Percentiles rank a stretch among this genome's conserved stretches.
These are phyloP conservation scores for Wickerhamomyces kurtzmanii DNA, from an alignment of 805 yeast genomes.

Conservation along the genomic window DNA sequence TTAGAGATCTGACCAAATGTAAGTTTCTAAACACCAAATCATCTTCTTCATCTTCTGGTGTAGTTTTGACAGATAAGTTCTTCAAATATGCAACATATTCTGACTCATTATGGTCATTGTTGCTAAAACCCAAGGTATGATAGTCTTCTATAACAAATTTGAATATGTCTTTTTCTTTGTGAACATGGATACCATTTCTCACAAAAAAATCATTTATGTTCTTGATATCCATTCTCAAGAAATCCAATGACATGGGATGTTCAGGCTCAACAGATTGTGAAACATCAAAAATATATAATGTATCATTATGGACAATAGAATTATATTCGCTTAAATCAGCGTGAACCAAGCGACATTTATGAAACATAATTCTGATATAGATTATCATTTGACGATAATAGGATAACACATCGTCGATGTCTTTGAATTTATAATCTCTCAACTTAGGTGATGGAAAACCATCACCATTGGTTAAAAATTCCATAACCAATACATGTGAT, in stretches of 20 bases:
- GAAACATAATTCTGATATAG: slow-evolving; percentile 81
- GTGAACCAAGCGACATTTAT: slow-evolving; percentile 83
- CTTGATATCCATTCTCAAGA: slow-evolving; percentile 94
- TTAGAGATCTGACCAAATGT: slow-evolving; percentile 68
- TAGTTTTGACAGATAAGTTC: slow-evolving; percentile 43
- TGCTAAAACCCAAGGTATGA: slow-evolving; percentile 25
- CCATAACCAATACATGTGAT: slow-evolving; percentile 92
- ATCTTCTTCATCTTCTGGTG: slow-evolving; percentile 48
- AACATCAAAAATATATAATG: slow-evolving; percentile 85
- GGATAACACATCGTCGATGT: slow-evolving; percentile 51
- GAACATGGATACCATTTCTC: slow-evolving; percentile 62
- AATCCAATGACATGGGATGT: slow-evolving; percentile 94
- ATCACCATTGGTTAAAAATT: slow-evolving; percentile 55
- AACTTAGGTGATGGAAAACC: slow-evolving; percentile 91
- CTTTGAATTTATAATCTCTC: slow-evolving; percentile 70
- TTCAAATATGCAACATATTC: slow-evolving; percentile 32
- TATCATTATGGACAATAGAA: slow-evolving; percentile 70
- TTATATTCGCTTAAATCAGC: slow-evolving; percentile 97
- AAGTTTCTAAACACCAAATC: slow-evolving; percentile 84
- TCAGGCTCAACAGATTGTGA: slow-evolving; percentile 97
- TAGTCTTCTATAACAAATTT: slow-evolving; percentile 55
- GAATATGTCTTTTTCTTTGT: slow-evolving; percentile 76
- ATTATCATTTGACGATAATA: slow-evolving; percentile 74
- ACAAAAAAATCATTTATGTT: slow-evolving; percentile 85
- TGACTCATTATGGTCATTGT: slow-evolving; percentile 25